phyloP scores from a whole-genome alignment of 1,284 basidiomycete genomes.

The Ceratobasidium sp. region DNA sequence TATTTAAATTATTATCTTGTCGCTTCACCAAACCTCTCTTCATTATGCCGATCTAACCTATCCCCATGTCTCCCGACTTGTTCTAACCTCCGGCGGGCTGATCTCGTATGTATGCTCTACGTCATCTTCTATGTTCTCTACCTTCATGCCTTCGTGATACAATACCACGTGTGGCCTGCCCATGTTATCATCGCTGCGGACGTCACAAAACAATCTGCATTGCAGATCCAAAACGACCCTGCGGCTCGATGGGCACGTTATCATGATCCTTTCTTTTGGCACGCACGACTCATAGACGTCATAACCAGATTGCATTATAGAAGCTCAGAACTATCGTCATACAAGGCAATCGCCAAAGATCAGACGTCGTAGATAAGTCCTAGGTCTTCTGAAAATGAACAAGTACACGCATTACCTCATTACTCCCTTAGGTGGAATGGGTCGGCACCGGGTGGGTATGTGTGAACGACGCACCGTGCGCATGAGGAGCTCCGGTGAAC shows the following conservation, averaged over 20 bases:
- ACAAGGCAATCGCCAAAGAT: neutral
- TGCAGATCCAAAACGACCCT: neutral
- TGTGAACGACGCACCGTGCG: neutral
- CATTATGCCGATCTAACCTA: neutral
- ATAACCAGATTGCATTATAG: neutral
- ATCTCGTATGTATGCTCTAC: slow-evolving; percentile 13
- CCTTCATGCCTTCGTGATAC: slow-evolving; percentile 22
- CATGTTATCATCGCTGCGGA: neutral
- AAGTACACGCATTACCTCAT: neutral
- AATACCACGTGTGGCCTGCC: slow-evolving; percentile 34
- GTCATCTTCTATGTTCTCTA: slow-evolving; percentile 27
- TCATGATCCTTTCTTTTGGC: no score
- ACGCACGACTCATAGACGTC: neutral
- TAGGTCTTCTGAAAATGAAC: no score
- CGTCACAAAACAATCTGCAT: neutral
- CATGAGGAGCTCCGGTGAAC: neutral
- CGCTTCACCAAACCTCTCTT: neutral
- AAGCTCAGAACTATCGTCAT: neutral
- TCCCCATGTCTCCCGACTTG: neutral
- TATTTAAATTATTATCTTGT: slow-evolving; percentile 36
- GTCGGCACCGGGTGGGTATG: neutral
- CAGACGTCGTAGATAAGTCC: no score
- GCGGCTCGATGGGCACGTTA: neutral
- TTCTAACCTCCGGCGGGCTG: neutral
- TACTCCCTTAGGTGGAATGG: slow-evolving; percentile 5